Conservation (phyloP, 1,284 basidiomycete genomes). For the Schizophyllum amplum region DNA sequence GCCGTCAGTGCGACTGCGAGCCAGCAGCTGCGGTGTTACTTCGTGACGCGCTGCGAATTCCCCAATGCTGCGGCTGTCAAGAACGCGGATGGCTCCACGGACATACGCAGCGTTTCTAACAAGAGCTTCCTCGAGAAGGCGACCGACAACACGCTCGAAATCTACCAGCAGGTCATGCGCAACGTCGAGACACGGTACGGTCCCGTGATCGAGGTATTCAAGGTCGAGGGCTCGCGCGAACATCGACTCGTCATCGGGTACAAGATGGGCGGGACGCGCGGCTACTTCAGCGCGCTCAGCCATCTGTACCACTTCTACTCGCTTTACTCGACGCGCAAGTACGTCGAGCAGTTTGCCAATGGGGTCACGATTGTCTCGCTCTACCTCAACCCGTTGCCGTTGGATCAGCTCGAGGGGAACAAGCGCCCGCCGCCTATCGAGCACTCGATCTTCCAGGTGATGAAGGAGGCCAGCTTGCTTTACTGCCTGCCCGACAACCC, state of each 20-base stretch:
- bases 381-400: constrained; percentile 85
- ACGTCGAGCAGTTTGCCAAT: constrained; percentile 97
- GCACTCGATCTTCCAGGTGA: constrained; percentile 90
- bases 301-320: constrained; percentile 98
- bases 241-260: constrained; percentile 95
- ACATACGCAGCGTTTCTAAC: constrained; percentile 89
- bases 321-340: constrained; percentile 91
- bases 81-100: constrained; percentile 53
- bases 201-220: constrained; percentile 91
- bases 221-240: constrained; percentile 89
- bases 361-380: constrained; percentile 95
- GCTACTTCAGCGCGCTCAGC: constrained; percentile 82
- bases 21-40: constrained; percentile 97
- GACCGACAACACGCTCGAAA: constrained; percentile 85
- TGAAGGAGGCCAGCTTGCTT: constrained; percentile 93
- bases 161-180: constrained; percentile 91
- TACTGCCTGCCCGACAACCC: constrained; percentile 96
- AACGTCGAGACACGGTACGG: constrained; percentile 80
- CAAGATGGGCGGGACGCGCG: constrained; percentile 83
- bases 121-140: constrained; percentile 91
- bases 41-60: constrained; percentile 88
- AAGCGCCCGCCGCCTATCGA: constrained; percentile 78
- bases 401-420: constrained; percentile 30
- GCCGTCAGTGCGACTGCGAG: constrained; percentile 81
- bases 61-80: constrained; percentile 41